These are phyloP conservation scores for Ehretia macrophylla DNA, from an alignment of 257 asterid genomes.

Conservation along the genomic window DNA sequence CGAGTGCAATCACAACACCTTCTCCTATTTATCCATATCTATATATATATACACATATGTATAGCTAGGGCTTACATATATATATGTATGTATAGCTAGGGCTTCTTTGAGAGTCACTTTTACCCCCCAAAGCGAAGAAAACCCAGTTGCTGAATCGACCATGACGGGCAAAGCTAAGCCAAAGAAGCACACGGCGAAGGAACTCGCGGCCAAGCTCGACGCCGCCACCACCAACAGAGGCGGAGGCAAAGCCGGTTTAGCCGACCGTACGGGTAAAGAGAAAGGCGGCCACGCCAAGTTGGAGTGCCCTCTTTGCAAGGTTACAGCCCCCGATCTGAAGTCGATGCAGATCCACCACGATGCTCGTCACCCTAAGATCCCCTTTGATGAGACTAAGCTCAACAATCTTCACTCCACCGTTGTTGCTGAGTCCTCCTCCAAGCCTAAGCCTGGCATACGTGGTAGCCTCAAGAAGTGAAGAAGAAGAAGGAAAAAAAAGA, in stretches of 20 bases:
- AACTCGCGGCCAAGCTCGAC: constrained; percentile 59
- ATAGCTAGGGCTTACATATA: no score
- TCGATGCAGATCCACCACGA: constrained; percentile 93
- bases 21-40: no score
- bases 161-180: constrained; percentile 97
- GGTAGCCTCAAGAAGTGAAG: constrained; percentile 77
- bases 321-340: constrained; percentile 77
- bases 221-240: constrained; percentile 86
- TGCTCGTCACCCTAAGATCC: constrained; percentile 72
- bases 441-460: constrained; percentile 77
- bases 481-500: no score
- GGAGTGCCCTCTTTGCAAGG: constrained; percentile 84
- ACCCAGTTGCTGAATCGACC: constrained; percentile 15
- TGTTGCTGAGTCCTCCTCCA: constrained; percentile 31
- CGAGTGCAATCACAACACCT: no score
- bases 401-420: constrained; percentile 49
- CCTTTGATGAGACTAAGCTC: constrained; percentile 68
- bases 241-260: constrained; percentile 78
- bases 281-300: constrained; percentile 90
- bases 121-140: background rate
- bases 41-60: no score
- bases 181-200: constrained; percentile 94
- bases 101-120: background rate
- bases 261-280: constrained; percentile 58
- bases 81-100: background rate